phyloP scores from a whole-genome alignment of 495 filamentous ascomycete genomes.

The Xylaria palmicola region DNA sequence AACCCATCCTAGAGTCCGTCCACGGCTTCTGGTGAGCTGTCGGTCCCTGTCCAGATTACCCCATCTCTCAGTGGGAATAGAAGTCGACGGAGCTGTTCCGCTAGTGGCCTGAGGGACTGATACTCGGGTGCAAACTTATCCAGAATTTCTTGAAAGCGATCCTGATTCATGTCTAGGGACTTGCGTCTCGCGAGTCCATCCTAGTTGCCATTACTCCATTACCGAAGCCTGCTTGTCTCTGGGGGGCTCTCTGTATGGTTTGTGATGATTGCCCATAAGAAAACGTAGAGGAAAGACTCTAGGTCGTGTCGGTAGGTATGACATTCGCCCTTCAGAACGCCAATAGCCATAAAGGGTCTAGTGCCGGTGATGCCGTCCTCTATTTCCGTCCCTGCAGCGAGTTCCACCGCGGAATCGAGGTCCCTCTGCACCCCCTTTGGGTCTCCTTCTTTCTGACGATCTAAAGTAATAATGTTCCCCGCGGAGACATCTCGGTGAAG shows the following conservation, averaged over 20 bases:
- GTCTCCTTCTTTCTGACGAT: constrained; percentile 21
- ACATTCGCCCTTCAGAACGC: constrained; percentile 32
- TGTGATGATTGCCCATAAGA: constrained; percentile 35
- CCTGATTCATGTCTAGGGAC: constrained; percentile 24
- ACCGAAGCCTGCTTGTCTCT: constrained; percentile 32
- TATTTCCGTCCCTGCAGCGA: too few species aligned
- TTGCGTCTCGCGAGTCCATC: constrained; percentile 28
- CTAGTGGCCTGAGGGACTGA: constrained; percentile 28
- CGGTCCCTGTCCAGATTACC: constrained; percentile 33
- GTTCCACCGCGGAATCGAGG: constrained; percentile 30
- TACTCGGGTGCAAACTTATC: constrained; percentile 31
- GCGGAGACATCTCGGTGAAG: constrained; percentile 31
- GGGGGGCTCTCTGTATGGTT: constrained; percentile 23
- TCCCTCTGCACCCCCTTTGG: constrained; percentile 29
- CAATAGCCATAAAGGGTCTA: constrained; percentile 39
- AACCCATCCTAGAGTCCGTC: constrained; percentile 31
- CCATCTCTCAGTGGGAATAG: constrained; percentile 34
- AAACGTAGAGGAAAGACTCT: constrained; percentile 43
- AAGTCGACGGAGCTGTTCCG: constrained; percentile 27
- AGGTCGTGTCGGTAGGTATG: constrained; percentile 41
- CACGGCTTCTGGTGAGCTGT: constrained; percentile 21
- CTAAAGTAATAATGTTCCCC: constrained; percentile 28
- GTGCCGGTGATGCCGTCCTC: constrained; percentile 20
- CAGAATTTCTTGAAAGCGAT: constrained; percentile 30
- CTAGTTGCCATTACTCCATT: constrained; percentile 33